phyloP scores from a whole-genome alignment of 2,329 filamentous ascomycete species.

The Epichloe amarillans region DNA sequence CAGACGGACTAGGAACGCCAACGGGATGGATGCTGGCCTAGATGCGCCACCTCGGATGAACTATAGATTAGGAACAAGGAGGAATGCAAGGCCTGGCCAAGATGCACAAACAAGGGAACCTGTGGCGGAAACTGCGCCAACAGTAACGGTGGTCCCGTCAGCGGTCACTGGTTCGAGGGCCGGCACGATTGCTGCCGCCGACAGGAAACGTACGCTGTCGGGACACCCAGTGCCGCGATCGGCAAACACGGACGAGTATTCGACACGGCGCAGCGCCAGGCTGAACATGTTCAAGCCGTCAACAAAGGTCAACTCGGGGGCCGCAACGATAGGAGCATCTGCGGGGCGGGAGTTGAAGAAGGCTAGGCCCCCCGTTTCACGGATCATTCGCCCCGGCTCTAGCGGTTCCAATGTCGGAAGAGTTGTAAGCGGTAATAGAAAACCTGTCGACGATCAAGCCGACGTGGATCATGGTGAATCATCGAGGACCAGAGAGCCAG shows the following conservation, averaged over 20 bases:
- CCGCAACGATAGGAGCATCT: constrained; percentile 42
- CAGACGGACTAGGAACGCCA: constrained; percentile 40
- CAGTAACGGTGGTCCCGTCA: constrained; percentile 22
- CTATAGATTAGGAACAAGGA: constrained; percentile 37
- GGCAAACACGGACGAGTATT: constrained; percentile 44
- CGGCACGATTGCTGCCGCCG: constrained; percentile 32
- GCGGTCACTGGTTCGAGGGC: constrained; percentile 21
- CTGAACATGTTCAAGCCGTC: constrained; percentile 58
- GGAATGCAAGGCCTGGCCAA: constrained; percentile 21
- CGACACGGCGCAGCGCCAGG: constrained; percentile 54
- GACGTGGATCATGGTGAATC: constrained; percentile 57
- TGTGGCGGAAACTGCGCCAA: constrained; percentile 26
- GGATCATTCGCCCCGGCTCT: constrained; percentile 52
- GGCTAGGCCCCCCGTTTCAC: constrained; percentile 64
- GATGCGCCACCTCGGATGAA: constrained; percentile 55
- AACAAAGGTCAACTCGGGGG: constrained; percentile 47
- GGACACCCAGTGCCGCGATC: constrained; percentile 53
- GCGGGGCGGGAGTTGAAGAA: constrained; percentile 66
- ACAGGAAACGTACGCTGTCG: constrained; percentile 85
- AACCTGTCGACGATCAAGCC: constrained; percentile 52
- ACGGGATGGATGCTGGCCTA: constrained; percentile 34
- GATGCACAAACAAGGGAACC: constrained; percentile 22
- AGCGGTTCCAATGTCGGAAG: constrained; percentile 63
- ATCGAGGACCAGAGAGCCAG: constrained; percentile 30
- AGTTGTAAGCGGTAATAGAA: constrained; percentile 83